Evolutionary conservation across 352 stramenopile genomes (phyloP).

Genomic region (Phytophthora multivora): DNA sequence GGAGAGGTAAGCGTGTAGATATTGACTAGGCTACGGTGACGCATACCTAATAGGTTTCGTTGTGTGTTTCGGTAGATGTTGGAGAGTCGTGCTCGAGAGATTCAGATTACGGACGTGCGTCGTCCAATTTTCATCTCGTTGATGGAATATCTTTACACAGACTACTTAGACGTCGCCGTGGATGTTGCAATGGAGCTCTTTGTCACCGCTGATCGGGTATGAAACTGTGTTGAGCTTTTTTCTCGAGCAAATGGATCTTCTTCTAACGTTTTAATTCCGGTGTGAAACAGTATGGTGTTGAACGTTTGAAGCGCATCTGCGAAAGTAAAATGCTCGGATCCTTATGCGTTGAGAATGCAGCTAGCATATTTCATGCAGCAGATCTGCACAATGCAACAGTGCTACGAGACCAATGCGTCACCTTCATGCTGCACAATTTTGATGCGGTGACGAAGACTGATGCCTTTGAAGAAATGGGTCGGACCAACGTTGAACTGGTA

Average conservation of each 20-base stretch:
- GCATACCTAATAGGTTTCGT: background rate
- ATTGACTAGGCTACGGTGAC: background rate
- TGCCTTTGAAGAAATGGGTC: slow-evolving; percentile 98
- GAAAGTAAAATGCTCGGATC: slow-evolving; percentile 96
- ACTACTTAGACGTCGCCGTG: slow-evolving; percentile 91
- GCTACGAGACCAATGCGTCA: slow-evolving; percentile 94
- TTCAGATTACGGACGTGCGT: slow-evolving; percentile 93
- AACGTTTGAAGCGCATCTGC: slow-evolving; percentile 93
- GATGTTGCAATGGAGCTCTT: slow-evolving; percentile 95
- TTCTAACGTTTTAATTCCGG: slow-evolving; percentile 14
- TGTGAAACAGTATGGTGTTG: slow-evolving; percentile 71
- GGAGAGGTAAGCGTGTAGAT: slow-evolving; percentile 50
- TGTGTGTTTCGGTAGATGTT: slow-evolving; percentile 79
- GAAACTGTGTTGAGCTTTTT: background rate
- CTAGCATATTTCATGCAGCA: slow-evolving; percentile 95
- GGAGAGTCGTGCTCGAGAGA: slow-evolving; percentile 85
- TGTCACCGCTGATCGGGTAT: slow-evolving; percentile 89
- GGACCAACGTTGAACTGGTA: slow-evolving; percentile 98
- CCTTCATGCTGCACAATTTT: slow-evolving; percentile 98
- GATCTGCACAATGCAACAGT: slow-evolving; percentile 94
- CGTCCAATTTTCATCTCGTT: slow-evolving; percentile 93
- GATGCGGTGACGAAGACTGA: slow-evolving; percentile 96
- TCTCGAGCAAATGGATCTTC: background rate
- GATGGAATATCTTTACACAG: slow-evolving; percentile 96
- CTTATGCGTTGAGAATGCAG: slow-evolving; percentile 96